phyloP scores from a whole-genome alignment of 768 basidiomycete species.

The Macrolepiota fuliginosa region DNA sequence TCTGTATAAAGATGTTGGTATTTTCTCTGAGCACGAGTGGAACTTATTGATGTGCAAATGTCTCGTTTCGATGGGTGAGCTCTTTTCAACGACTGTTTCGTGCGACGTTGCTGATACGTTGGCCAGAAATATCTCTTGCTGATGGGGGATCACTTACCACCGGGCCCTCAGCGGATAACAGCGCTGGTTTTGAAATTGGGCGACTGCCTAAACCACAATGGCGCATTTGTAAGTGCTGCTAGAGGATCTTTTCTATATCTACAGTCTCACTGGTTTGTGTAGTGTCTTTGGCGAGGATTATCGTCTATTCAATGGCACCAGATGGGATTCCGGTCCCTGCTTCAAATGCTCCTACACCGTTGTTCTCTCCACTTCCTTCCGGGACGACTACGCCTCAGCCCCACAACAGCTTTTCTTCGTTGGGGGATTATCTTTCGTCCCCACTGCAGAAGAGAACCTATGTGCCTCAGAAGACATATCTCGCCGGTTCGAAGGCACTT shows the following conservation, averaged over 20 bases:
- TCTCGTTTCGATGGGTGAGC: slow-evolving; percentile 75
- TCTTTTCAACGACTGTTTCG: slow-evolving; percentile 11
- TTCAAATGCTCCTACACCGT: slow-evolving; percentile 70
- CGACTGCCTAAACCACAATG: slow-evolving; percentile 70
- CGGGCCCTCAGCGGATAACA: slow-evolving; percentile 71
- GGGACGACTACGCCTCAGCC: slow-evolving; percentile 57
- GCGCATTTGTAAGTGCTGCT: slow-evolving; percentile 62
- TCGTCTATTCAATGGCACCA: slow-evolving; percentile 84
- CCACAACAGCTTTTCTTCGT: slow-evolving; percentile 32
- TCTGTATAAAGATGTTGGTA: slow-evolving; percentile 82
- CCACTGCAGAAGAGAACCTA: slow-evolving; percentile 47
- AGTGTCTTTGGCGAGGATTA: slow-evolving; percentile 82
- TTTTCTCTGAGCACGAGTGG: slow-evolving; percentile 85
- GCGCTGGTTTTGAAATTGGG: slow-evolving; percentile 71
- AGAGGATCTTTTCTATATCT: slow-evolving; percentile 3
- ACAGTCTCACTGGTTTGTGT: slow-evolving; percentile 12
- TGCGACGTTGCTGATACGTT: slow-evolving; percentile 1
- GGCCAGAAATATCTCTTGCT: slow-evolving; percentile 65
- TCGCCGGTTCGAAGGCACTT: slow-evolving; percentile 83
- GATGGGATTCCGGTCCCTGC: slow-evolving; percentile 55
- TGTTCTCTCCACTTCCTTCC: slow-evolving; percentile 68
- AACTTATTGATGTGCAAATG: slow-evolving; percentile 87
- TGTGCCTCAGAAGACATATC: slow-evolving; percentile 50
- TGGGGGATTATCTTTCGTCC: slow-evolving; percentile 59
- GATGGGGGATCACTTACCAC: slow-evolving; percentile 75